Conservation (phyloP, 345 rosid genomes). For the Streptanthus diversifolius region DNA sequence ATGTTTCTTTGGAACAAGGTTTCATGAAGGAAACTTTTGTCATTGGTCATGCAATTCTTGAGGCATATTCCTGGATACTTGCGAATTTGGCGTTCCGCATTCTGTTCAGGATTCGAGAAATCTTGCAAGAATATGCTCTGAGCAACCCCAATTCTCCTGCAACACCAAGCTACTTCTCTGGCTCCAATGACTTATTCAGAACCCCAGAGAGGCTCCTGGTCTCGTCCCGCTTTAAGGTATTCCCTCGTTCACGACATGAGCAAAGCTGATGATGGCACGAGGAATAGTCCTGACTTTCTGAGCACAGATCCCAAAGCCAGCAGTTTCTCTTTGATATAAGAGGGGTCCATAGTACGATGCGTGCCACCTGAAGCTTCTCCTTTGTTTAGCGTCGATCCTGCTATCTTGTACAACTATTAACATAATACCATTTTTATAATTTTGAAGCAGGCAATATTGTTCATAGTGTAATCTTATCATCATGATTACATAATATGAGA, state of each 20-base stretch:
- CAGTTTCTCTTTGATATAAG: not conserved
- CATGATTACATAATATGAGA: not conserved
- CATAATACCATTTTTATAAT: not conserved
- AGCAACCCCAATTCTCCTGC: conserved; percentile 53
- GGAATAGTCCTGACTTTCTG: not conserved
- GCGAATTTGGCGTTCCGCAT: conserved; percentile 64
- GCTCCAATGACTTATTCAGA: not conserved
- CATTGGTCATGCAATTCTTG: conserved; percentile 66
- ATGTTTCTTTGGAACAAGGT: not conserved
- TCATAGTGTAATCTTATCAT: not conserved
- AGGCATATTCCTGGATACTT: conserved; percentile 72
- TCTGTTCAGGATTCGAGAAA: conserved; percentile 56
- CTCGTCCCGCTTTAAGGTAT: conserved; percentile 3
- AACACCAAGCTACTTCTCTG: conserved; percentile 37
- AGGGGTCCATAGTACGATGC: not conserved
- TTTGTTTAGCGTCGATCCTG: not conserved
- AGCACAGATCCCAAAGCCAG: not conserved
- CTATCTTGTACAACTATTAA: not conserved
- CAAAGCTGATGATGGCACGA: conserved; percentile 1
- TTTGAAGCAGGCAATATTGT: not conserved
- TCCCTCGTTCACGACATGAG: not conserved
- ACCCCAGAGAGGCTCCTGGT: not conserved
- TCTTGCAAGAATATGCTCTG: conserved; percentile 62
- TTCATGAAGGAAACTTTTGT: not conserved
- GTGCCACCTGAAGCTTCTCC: conserved; percentile 22